Conservation (phyloP, 2,329 filamentous ascomycete species). For the Aurifilum marmelostoma region DNA sequence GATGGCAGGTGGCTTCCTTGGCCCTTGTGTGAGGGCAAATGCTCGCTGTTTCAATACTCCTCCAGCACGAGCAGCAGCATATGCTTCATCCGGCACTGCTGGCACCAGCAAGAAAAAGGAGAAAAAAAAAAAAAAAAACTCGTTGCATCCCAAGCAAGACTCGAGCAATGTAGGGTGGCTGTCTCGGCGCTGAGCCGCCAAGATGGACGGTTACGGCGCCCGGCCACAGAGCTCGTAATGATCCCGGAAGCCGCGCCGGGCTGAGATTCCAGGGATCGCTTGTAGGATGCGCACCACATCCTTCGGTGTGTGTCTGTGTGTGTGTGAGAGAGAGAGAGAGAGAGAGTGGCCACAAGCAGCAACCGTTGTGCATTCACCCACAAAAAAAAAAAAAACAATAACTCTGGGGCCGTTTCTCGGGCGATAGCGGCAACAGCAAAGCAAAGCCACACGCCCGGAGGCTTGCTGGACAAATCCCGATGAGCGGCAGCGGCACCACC, state of each 20-base stretch:
- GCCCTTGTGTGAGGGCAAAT: not conserved
- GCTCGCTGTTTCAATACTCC: not conserved
- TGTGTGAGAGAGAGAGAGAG: no score
- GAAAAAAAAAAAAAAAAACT: no score
- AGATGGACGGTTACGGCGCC: not conserved
- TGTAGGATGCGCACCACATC: not conserved
- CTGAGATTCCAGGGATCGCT: not conserved
- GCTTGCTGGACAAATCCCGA: not conserved
- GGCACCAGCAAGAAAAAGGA: no score
- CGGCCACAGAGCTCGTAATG: not conserved
- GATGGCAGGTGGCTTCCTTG: no score
- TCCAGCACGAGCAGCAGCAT: not conserved
- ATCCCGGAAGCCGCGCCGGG: slow-evolving; percentile 1
- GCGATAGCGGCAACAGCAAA: not conserved
- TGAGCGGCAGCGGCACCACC: not conserved
- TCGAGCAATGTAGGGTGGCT: not conserved
- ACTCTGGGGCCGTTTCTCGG: not conserved
- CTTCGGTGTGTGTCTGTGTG: not conserved
- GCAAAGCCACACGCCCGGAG: not conserved
- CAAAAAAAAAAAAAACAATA: no score
- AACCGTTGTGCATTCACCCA: not conserved
- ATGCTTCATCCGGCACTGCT: no score
- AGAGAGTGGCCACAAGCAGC: no score
- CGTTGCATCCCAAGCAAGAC: not conserved
- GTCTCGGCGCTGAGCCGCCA: not conserved